Percentiles rank a stretch among this genome's conserved stretches.
These are phyloP conservation scores for Secale cereale DNA, from an alignment of 176 grass and related monocot genomes.

Conservation along the genomic window DNA sequence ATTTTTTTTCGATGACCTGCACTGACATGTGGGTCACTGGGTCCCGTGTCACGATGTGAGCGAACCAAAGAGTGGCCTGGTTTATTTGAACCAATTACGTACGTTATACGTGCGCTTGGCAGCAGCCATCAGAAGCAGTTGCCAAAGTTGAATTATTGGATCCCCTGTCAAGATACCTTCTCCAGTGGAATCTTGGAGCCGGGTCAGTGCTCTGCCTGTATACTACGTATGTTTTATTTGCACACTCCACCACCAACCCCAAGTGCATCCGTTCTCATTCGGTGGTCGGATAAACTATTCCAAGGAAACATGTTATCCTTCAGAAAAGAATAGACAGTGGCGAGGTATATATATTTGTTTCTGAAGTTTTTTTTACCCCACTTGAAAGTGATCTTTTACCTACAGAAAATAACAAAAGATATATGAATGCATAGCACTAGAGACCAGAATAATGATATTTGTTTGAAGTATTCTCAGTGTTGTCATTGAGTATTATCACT, in stretches of 20 bases:
- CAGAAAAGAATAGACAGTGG: background rate
- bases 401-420: background rate
- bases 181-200: slow-evolving; percentile 2
- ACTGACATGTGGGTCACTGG: background rate
- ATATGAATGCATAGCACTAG: background rate
- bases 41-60: background rate
- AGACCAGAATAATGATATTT: background rate
- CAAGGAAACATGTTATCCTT: background rate
- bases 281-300: background rate
- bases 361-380: background rate
- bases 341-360: background rate
- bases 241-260: background rate
- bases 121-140: background rate
- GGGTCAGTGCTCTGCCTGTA: background rate
- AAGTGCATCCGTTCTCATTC: background rate
- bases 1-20: too few species aligned
- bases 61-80: background rate
- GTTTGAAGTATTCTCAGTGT: background rate
- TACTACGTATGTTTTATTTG: background rate
- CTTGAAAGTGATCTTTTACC: background rate
- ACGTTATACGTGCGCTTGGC: background rate
- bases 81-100: background rate
- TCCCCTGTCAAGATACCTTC: background rate
- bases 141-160: background rate
- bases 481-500: background rate